Conservation (phyloP, 2,329 filamentous ascomycete species). For the Neodidymelliopsis sp. region DNA sequence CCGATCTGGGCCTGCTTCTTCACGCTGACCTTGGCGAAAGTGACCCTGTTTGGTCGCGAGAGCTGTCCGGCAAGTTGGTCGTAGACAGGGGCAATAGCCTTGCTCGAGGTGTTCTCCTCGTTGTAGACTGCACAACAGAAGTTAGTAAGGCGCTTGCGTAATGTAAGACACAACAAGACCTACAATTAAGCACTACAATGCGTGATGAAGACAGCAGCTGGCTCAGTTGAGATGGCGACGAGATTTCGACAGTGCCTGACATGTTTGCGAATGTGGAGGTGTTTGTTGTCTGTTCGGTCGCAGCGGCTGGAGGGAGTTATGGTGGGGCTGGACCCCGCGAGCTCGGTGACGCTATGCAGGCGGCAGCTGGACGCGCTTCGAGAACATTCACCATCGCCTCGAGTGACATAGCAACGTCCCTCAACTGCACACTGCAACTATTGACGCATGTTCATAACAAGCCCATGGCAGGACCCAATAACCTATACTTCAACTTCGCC, state of each 20-base stretch:
- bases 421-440: too few relatives aligned
- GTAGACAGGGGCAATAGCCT: slow-evolving; percentile 82
- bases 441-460: too few relatives aligned
- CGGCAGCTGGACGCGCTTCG: slow-evolving; percentile 7
- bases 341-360: slow-evolving; percentile 7
- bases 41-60: slow-evolving; percentile 74
- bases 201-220: slow-evolving; percentile 74
- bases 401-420: too few relatives aligned
- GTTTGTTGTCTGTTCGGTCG: slow-evolving; percentile 11
- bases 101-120: slow-evolving; percentile 85
- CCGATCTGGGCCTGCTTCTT: slow-evolving; percentile 79
- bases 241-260: slow-evolving; percentile 55
- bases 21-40: slow-evolving; percentile 87
- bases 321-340: slow-evolving; percentile 24
- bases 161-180: slow-evolving; percentile 51
- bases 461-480: slow-evolving; percentile 42
- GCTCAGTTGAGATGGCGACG: slow-evolving; percentile 52
- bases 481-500: slow-evolving; percentile 40
- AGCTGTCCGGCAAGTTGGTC: slow-evolving; percentile 76
- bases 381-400: slow-evolving; percentile 17
- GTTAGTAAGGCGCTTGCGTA: slow-evolving; percentile 32
- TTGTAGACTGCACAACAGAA: slow-evolving; percentile 73
- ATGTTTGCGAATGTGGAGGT: slow-evolving; percentile 42
- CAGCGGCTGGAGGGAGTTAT: slow-evolving; percentile 18
- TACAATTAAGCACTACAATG: slow-evolving; percentile 89